Evolutionary conservation across 2,329 filamentous ascomycete species (phyloP).

Genomic region (Diaporthe batatas): DNA sequence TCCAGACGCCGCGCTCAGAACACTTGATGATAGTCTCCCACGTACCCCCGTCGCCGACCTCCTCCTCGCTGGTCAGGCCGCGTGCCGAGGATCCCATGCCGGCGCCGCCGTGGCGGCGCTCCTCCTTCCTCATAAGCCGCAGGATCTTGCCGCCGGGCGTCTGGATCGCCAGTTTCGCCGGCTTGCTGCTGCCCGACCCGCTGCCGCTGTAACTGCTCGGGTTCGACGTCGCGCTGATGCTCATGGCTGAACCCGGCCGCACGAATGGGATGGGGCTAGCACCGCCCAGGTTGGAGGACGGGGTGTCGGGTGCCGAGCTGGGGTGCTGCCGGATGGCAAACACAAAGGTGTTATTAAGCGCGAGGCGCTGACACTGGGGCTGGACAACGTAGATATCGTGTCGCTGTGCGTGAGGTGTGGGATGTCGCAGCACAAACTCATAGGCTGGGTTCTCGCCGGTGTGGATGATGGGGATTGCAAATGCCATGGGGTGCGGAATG

Average conservation of each 20-base stretch:
- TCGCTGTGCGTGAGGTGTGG: slow-evolving; percentile 95
- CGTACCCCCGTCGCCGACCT: slow-evolving; percentile 76
- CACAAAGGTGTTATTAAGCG: slow-evolving; percentile 97
- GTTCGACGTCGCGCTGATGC: slow-evolving; percentile 72
- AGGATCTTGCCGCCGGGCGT: slow-evolving; percentile 95
- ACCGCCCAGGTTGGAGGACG: slow-evolving; percentile 61
- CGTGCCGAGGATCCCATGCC: slow-evolving; percentile 55
- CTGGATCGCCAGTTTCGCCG: slow-evolving; percentile 95
- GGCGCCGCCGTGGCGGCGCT: slow-evolving; percentile 68
- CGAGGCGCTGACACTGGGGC: slow-evolving; percentile 89
- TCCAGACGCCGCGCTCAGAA: slow-evolving; percentile 84
- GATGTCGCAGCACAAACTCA: slow-evolving; percentile 92
- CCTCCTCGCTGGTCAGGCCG: slow-evolving; percentile 59
- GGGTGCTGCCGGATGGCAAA: slow-evolving; percentile 96
- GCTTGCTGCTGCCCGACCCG: slow-evolving; percentile 76
- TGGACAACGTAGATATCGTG: slow-evolving; percentile 98
- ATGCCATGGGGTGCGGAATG: slow-evolving; percentile 91
- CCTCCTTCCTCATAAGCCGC: slow-evolving; percentile 84
- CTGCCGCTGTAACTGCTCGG: slow-evolving; percentile 67
- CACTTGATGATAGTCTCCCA: slow-evolving; percentile 96
- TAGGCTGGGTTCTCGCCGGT: slow-evolving; percentile 93
- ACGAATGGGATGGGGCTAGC: slow-evolving; percentile 72
- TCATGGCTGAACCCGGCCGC: slow-evolving; percentile 74
- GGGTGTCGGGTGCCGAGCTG: slow-evolving; percentile 62
- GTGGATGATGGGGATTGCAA: slow-evolving; percentile 91